Percentiles rank a stretch among this genome's conserved stretches.
Evolutionary conservation across 768 basidiomycete species (phyloP).

Genomic region (Gautieria morchelliformis): DNA sequence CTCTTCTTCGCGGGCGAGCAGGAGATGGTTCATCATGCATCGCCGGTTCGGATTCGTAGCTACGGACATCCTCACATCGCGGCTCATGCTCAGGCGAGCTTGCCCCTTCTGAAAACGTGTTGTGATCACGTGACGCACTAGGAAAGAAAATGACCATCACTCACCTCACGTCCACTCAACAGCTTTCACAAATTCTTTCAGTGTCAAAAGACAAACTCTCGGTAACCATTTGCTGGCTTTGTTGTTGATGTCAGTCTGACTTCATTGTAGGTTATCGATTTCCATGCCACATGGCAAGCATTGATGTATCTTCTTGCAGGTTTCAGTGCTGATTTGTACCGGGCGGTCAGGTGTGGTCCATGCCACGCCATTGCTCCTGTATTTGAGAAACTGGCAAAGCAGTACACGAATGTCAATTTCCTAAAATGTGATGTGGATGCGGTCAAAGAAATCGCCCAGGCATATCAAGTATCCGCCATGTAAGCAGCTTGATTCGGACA

Average conservation of each 20-base stretch:
- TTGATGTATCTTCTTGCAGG: background rate
- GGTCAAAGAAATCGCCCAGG: conserved; percentile 53
- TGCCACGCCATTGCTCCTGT: conserved; percentile 76
- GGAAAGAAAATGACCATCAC: background rate
- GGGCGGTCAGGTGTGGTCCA: conserved; percentile 62
- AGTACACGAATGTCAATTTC: conserved; percentile 67
- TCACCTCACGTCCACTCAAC: conserved; percentile 48
- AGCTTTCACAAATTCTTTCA: conserved; percentile 50
- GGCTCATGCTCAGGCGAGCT: too few species aligned
- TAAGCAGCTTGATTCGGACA: conserved; percentile 23
- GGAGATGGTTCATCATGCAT: too few species aligned
- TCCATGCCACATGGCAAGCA: conserved; percentile 74
- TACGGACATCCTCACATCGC: too few species aligned
- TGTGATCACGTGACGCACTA: too few species aligned
- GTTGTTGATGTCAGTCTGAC: background rate
- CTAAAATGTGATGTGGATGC: conserved; percentile 76
- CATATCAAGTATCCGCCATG: conserved; percentile 67
- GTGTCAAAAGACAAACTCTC: conserved; percentile 56
- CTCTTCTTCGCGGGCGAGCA: too few species aligned
- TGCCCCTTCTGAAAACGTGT: too few species aligned
- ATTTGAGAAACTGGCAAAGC: conserved; percentile 59
- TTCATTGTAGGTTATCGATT: conserved; percentile 62
- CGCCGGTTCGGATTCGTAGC: too few species aligned
- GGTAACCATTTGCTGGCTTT: conserved; percentile 27
- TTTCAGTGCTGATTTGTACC: background rate